These are phyloP conservation scores for Beauveria brongniartii DNA, from an alignment of 2,329 filamentous ascomycete species.

Conservation along the genomic window DNA sequence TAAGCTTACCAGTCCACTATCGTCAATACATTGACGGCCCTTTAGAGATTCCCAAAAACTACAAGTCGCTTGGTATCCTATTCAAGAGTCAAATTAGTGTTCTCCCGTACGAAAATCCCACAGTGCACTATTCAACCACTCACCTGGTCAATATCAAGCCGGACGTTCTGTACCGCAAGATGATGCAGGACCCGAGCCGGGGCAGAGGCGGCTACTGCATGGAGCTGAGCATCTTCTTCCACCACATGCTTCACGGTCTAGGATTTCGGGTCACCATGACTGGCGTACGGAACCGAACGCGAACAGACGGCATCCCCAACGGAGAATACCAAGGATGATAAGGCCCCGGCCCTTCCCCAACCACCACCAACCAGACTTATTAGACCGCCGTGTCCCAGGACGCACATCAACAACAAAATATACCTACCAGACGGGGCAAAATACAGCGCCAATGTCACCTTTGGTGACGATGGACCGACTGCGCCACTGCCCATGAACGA, in stretches of 20 bases:
- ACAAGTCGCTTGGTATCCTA: neutral
- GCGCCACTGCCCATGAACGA: constrained; percentile 46
- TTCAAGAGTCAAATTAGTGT: constrained; percentile 15
- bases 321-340: constrained; percentile 42
- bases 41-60: neutral
- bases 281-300: constrained; percentile 41
- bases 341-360: neutral
- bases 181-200: constrained; percentile 30
- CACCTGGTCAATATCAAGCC: constrained; percentile 36
- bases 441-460: constrained; percentile 54
- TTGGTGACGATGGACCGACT: constrained; percentile 56
- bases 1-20: neutral
- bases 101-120: constrained; percentile 49
- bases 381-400: constrained; percentile 16
- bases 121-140: constrained; percentile 40
- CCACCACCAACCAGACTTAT: neutral
- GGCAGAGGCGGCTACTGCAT: constrained; percentile 53
- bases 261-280: constrained; percentile 47
- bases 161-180: constrained; percentile 39
- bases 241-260: constrained; percentile 40
- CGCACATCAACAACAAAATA: constrained; percentile 56
- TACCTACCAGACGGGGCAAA: constrained; percentile 38
- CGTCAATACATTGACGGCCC: neutral
- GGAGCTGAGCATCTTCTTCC: constrained; percentile 49
- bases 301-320: constrained; percentile 29